Conservation (phyloP, 805 yeast genomes). For the Debaryomyces maramus region DNA sequence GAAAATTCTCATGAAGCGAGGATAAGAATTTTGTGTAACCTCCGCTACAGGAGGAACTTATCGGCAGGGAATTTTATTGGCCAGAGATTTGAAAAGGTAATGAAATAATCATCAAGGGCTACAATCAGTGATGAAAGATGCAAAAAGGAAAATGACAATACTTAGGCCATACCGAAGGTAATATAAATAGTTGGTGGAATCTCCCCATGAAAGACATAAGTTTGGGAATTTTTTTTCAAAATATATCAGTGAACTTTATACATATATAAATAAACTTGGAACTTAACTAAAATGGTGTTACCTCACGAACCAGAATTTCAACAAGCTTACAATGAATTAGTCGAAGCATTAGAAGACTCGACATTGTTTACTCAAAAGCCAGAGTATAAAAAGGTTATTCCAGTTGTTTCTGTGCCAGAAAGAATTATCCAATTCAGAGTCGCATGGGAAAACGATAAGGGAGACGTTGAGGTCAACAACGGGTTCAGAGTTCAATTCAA, state of each 20-base stretch:
- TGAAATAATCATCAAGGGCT: conserved; percentile 1
- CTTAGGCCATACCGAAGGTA: no score
- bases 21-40: background rate
- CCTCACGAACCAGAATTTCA: conserved; percentile 98
- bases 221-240: no score
- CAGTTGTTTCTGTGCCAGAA: conserved; percentile 93
- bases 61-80: background rate
- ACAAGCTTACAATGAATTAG: conserved; percentile 95
- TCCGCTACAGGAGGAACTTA: background rate
- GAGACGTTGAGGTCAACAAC: conserved; percentile 87
- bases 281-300: conserved; percentile 60
- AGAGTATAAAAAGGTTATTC: conserved; percentile 81
- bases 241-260: no score
- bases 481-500: conserved; percentile 99
- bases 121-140: background rate
- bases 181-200: no score
- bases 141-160: no score
- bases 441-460: conserved; percentile 95
- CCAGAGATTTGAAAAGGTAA: background rate
- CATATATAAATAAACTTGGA: no score
- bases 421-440: conserved; percentile 96
- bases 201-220: no score
- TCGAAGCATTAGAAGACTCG: conserved; percentile 85
- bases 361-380: conserved; percentile 88
- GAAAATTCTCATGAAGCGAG: no score